A percentile compares a stretch with the other conserved stretches of the same genome.
Evolutionary conservation across 306 rosid species (phyloP).

Genomic region (Malus sieversii): DNA sequence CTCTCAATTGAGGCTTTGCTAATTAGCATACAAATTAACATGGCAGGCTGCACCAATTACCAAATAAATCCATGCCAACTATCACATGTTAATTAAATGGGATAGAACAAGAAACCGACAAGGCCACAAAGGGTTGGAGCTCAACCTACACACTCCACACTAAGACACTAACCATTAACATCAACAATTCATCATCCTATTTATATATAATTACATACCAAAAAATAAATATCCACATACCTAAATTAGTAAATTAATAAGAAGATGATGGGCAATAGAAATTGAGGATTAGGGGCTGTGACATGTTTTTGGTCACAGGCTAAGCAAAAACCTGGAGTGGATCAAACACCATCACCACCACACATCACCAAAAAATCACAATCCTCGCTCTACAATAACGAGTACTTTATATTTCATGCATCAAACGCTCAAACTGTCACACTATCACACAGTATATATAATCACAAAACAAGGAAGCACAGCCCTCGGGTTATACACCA

Average conservation of each 20-base stretch:
- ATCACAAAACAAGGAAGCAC: constrained; percentile 98
- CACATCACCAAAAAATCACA: constrained; percentile 3
- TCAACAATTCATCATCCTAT: neutral
- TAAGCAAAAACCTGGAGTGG: neutral
- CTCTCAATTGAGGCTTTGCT: neutral
- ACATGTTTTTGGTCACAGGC: neutral
- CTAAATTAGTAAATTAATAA: neutral
- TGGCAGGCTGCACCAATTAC: neutral
- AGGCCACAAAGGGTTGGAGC: neutral
- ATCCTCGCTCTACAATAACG: neutral
- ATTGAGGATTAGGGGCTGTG: neutral
- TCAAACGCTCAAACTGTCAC: neutral
- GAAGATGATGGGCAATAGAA: neutral
- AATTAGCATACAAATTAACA: neutral
- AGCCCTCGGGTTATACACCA: constrained; percentile 92
- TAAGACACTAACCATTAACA: neutral
- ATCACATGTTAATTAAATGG: neutral
- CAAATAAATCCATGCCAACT: neutral
- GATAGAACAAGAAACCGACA: neutral
- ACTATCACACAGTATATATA: constrained; percentile 54
- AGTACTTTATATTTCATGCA: neutral
- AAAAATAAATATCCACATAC: neutral
- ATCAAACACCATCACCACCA: constrained; percentile 6
- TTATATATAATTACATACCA: neutral
- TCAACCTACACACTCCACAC: neutral